phyloP scores from a whole-genome alignment of 805 yeast species.

The Yueomyces sinensis region DNA sequence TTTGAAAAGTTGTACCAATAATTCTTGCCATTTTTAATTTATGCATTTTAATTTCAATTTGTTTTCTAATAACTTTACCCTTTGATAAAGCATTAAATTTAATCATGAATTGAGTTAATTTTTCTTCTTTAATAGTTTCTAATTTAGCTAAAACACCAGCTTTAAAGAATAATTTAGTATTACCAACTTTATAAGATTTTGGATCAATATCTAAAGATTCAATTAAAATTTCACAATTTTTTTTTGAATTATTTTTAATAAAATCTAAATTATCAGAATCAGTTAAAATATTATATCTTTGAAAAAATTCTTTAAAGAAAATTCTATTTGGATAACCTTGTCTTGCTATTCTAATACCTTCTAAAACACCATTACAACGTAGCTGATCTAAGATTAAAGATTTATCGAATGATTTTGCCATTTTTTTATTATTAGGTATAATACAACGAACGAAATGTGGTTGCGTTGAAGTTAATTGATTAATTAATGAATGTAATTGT shows the following conservation, averaged over 20 bases:
- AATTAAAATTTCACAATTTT: slow-evolving; percentile 56
- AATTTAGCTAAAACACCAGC: slow-evolving; percentile 91
- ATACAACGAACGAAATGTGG: slow-evolving; percentile 98
- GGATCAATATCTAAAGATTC: slow-evolving; percentile 58
- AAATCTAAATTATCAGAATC: slow-evolving; percentile 27
- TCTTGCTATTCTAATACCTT: slow-evolving; percentile 93
- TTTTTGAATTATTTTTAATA: slow-evolving; percentile 30
- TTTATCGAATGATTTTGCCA: slow-evolving; percentile 60
- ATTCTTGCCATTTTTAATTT: slow-evolving; percentile 60
- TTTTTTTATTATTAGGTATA: slow-evolving; percentile 70
- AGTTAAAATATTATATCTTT: slow-evolving; percentile 60
- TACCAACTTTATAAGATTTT: slow-evolving; percentile 76
- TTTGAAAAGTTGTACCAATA: slow-evolving; percentile 46
- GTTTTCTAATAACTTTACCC: slow-evolving; percentile 47
- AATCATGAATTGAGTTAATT: slow-evolving; percentile 41
- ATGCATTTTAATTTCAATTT: slow-evolving; percentile 34
- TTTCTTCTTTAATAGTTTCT: slow-evolving; percentile 63
- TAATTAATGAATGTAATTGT: slow-evolving; percentile 60
- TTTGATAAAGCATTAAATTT: slow-evolving; percentile 51
- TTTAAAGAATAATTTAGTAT: slow-evolving; percentile 84
- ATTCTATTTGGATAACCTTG: slow-evolving; percentile 95
- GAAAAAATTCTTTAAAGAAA: slow-evolving; percentile 65
- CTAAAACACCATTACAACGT: slow-evolving; percentile 93
- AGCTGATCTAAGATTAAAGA: slow-evolving; percentile 73
- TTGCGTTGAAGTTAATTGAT: slow-evolving; percentile 62